Evolutionary conservation across 1,284 basidiomycete genomes (phyloP).

Genomic region (Kalmanozyma brasiliensis): DNA sequence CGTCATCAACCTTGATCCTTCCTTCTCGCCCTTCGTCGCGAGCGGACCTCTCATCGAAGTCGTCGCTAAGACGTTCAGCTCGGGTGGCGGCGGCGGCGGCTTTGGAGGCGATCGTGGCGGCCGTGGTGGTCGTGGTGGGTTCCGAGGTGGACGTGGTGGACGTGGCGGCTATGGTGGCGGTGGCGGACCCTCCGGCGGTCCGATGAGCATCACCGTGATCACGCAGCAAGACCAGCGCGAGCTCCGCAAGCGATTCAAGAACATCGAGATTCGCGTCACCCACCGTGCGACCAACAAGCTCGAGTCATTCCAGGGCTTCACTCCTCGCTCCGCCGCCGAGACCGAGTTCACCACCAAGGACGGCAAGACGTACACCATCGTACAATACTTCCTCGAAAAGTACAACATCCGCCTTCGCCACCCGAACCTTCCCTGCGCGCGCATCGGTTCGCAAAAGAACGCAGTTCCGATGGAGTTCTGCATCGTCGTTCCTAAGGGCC

Average conservation of each 20-base stretch:
- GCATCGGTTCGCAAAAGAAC: constrained; percentile 26
- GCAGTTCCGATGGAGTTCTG: constrained; percentile 53
- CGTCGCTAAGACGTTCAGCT: constrained; percentile 33
- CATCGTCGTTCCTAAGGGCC: constrained; percentile 34
- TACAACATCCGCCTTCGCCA: constrained; percentile 45
- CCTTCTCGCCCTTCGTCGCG: constrained; percentile 50
- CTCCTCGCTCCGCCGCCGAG: constrained; percentile 29
- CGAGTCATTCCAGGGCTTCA: constrained; percentile 51
- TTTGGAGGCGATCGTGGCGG: constrained; percentile 43
- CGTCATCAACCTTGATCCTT: constrained; percentile 59
- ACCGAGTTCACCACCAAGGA: constrained; percentile 33
- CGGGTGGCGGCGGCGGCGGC: constrained; percentile 31
- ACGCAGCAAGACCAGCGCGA: constrained; percentile 31
- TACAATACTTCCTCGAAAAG: constrained; percentile 43
- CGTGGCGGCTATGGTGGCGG: constrained; percentile 16
- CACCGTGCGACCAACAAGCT: constrained; percentile 51
- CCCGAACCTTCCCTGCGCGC: constrained; percentile 48
- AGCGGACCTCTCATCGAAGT: constrained; percentile 46
- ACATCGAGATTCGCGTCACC: constrained; percentile 38
- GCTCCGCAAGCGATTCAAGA: constrained; percentile 49
- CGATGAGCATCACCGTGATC: constrained; percentile 9
- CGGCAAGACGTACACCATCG: constrained; percentile 27
- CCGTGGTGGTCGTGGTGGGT: constrained; percentile 34
- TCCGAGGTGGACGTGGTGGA: constrained; percentile 19
- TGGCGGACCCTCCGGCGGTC: constrained; percentile 5